Conservation (phyloP, 2,329 filamentous ascomycete species). For the Clonostachys solani region DNA sequence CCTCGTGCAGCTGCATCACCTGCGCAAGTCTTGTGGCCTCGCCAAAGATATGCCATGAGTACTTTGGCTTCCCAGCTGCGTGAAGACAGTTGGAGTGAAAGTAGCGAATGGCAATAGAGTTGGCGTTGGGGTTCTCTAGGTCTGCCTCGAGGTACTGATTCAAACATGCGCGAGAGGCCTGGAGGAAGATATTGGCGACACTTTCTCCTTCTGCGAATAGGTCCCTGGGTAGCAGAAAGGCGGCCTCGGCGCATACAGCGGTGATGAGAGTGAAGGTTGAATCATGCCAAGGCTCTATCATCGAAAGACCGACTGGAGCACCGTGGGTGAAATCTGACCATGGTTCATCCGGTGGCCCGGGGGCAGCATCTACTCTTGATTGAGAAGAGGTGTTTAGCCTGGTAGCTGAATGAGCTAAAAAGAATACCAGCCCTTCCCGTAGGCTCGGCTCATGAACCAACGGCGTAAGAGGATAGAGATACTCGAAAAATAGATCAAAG, state of each 20-base stretch:
- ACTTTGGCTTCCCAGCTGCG: slow-evolving; percentile 32
- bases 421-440: slow-evolving; percentile 25
- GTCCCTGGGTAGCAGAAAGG: slow-evolving; percentile 30
- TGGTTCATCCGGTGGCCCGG: background rate
- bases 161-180: slow-evolving; percentile 30
- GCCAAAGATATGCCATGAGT: slow-evolving; percentile 40
- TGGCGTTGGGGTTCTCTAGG: slow-evolving; percentile 32
- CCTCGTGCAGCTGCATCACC: slow-evolving; percentile 35
- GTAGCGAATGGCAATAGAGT: slow-evolving; percentile 35
- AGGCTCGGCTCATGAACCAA: slow-evolving; percentile 34
- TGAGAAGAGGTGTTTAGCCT: background rate
- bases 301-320: slow-evolving; percentile 2
- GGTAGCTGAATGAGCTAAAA: slow-evolving; percentile 11
- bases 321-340: background rate
- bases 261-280: slow-evolving; percentile 34
- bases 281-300: slow-evolving; percentile 19
- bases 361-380: background rate
- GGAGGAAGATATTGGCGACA: slow-evolving; percentile 29
- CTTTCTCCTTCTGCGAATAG: slow-evolving; percentile 30
- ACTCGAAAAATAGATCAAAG: slow-evolving; percentile 34
- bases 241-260: slow-evolving; percentile 35
- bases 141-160: slow-evolving; percentile 32
- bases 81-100: slow-evolving; percentile 41
- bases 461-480: slow-evolving; percentile 35
- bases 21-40: slow-evolving; percentile 35